A percentile compares a stretch with the other conserved stretches of the same genome.
Conservation (phyloP, 1,284 basidiomycete species). For the Apiotrichum mycotoxinovorans region DNA sequence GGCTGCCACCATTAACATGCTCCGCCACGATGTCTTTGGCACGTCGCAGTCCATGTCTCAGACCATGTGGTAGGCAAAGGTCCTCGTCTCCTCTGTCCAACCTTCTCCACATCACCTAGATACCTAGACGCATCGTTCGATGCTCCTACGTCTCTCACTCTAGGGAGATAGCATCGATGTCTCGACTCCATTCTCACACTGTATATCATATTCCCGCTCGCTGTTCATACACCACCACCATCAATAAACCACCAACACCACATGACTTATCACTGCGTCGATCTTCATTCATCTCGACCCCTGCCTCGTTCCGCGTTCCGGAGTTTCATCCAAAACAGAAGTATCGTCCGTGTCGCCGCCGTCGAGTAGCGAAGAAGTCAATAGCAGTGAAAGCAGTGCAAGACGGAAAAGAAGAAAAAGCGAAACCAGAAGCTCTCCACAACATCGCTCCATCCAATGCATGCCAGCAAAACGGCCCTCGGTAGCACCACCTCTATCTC, state of each 20-base stretch:
- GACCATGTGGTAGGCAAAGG: background rate
- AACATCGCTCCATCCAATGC: background rate
- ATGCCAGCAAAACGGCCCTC: background rate
- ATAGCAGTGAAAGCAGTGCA: background rate
- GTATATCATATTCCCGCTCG: background rate
- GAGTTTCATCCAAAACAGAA: background rate
- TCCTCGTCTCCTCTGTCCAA: background rate
- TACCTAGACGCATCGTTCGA: background rate
- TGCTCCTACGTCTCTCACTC: background rate
- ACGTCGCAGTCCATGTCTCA: background rate
- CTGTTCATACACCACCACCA: background rate
- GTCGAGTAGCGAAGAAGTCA: too few relatives aligned
- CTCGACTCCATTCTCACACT: background rate
- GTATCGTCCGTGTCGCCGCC: background rate
- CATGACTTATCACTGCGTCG: background rate
- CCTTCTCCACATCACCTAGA: too few relatives aligned
- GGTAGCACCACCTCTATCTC: background rate
- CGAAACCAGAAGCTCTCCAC: background rate
- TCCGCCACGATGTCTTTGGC: conserved; percentile 1
- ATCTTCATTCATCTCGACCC: background rate
- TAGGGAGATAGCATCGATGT: background rate
- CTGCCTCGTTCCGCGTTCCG: background rate
- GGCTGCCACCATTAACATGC: background rate
- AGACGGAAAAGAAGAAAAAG: background rate
- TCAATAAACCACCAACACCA: background rate